Evolutionary conservation across 2,329 filamentous ascomycete genomes (phyloP).

Genomic region (Aspergillus sp.): DNA sequence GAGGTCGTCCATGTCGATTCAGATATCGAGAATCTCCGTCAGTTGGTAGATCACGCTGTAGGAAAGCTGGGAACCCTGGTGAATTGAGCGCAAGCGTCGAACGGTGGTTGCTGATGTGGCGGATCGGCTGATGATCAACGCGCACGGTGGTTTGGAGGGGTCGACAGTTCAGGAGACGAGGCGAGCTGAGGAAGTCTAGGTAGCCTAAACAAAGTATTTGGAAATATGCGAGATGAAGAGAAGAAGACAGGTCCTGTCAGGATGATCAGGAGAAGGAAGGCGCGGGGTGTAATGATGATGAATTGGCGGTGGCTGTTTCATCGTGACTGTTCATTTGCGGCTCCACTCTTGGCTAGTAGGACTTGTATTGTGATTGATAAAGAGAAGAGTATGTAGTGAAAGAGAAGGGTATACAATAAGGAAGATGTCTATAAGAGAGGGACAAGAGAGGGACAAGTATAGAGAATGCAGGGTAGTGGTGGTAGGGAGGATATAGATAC

Average conservation of each 20-base stretch:
- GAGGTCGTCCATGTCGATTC: slow-evolving; percentile 8
- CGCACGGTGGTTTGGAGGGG: not conserved
- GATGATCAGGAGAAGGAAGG: not conserved
- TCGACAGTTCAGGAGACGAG: not conserved
- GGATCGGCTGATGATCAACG: not conserved
- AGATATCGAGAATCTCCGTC: not conserved
- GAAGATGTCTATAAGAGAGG: no score
- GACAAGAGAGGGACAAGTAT: no score
- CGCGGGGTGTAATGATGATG: not conserved
- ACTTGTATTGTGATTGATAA: no score
- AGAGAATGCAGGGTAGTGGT: no score
- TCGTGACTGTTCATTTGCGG: not conserved
- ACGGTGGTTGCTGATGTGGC: not conserved
- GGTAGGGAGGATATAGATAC: no score
- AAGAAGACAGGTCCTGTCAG: slow-evolving; percentile 3
- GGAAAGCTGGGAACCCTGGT: not conserved
- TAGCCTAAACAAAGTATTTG: no score
- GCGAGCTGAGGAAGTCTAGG: not conserved
- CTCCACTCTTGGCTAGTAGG: not conserved
- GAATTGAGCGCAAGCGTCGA: not conserved
- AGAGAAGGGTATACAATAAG: no score
- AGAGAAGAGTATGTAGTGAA: no score
- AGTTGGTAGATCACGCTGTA: not conserved
- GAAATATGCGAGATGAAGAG: not conserved
- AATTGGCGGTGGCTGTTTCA: not conserved